A percentile compares a stretch with the other conserved stretches of the same genome.
phyloP scores from a whole-genome alignment of 331 rosid genomes.

The Erythrophleum ivorense region DNA sequence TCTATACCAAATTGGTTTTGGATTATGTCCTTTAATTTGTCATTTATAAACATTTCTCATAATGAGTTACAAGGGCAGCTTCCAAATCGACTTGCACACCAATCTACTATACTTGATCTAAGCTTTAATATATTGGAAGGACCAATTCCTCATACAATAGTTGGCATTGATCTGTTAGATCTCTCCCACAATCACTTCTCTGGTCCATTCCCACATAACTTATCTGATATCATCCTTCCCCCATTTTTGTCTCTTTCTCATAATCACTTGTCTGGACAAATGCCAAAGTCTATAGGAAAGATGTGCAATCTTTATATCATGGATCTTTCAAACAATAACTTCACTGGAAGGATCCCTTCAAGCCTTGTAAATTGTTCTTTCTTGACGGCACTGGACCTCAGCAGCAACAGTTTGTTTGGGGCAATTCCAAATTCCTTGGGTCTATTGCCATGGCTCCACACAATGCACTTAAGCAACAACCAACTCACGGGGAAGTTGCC shows the following conservation, averaged over 20 bases:
- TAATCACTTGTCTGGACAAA: constrained; percentile 49
- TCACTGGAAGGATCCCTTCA: constrained; percentile 49
- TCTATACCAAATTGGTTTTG: constrained; percentile 53
- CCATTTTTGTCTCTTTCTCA: constrained; percentile 43
- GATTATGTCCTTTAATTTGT: constrained; percentile 33
- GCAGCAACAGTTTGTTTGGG: constrained; percentile 41
- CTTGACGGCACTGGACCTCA: constrained; percentile 37
- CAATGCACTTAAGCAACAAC: constrained; percentile 47
- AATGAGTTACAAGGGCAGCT: constrained; percentile 43
- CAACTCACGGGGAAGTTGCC: constrained; percentile 46
- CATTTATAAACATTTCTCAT: constrained; percentile 40
- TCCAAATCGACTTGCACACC: constrained; percentile 34
- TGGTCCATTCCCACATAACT: constrained; percentile 44
- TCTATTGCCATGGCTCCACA: constrained; percentile 32
- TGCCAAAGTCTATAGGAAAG: constrained; percentile 43
- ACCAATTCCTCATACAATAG: constrained; percentile 35
- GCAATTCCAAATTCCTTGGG: constrained; percentile 44
- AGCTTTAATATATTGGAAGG: constrained; percentile 49
- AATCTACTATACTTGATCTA: constrained; percentile 35
- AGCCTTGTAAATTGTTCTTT: constrained; percentile 38
- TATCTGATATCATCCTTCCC: constrained; percentile 6
- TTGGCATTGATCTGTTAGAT: constrained; percentile 29
- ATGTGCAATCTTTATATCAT: constrained; percentile 5
- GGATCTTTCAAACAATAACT: constrained; percentile 51
- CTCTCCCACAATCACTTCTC: constrained; percentile 51